Percentiles rank a stretch among this genome's conserved stretches.
Conservation (phyloP, 192 early-diverging fungal species). For the Backusella australiensis region DNA sequence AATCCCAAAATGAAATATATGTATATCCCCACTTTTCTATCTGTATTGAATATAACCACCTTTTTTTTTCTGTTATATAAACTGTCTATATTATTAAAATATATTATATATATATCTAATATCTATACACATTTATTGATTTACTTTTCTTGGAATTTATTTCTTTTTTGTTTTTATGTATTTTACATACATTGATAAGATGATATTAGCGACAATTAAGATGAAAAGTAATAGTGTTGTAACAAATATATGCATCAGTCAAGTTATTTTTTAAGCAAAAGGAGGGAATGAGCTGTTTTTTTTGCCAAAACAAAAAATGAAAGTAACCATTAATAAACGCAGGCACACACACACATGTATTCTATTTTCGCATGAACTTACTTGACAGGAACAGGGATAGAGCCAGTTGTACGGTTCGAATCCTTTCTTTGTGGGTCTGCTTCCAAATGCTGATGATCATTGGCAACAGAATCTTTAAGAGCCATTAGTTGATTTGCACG, state of each 20-base stretch:
- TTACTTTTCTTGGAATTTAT: background rate
- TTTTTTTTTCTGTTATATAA: background rate
- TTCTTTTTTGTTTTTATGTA: background rate
- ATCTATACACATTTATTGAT: background rate
- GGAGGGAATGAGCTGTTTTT: background rate
- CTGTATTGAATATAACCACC: background rate
- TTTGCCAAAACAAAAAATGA: background rate
- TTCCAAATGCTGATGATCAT: background rate
- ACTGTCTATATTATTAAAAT: background rate
- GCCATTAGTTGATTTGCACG: slow-evolving; percentile 64
- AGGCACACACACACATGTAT: background rate
- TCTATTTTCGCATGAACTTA: background rate
- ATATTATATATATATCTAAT: background rate
- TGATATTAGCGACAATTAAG: background rate
- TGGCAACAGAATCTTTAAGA: slow-evolving; percentile 9
- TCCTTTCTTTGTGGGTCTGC: background rate
- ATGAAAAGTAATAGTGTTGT: background rate
- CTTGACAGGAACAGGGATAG: background rate
- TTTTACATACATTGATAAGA: background rate
- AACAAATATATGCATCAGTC: background rate
- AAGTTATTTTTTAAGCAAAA: background rate
- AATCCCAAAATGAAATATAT: background rate
- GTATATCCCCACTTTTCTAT: background rate
- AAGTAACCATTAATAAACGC: background rate
- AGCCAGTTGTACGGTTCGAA: background rate